Percentiles rank a stretch among this genome's conserved stretches.
Conservation (phyloP, 805 yeast genomes). For the Lachancea mirantina region DNA sequence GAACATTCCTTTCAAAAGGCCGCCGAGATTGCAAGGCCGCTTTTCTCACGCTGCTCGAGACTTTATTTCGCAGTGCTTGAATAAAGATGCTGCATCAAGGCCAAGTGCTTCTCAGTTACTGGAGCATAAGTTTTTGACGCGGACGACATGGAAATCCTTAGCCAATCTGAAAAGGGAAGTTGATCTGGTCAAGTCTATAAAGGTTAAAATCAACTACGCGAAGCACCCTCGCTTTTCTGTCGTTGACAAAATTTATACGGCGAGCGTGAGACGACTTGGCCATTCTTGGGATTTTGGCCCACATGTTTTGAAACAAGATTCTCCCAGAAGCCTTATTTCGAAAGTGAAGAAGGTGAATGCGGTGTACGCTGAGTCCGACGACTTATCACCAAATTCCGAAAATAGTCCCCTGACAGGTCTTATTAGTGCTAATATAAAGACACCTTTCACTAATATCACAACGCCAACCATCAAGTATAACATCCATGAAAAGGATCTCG, state of each 20-base stretch:
- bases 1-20: constrained; percentile 31
- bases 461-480: constrained; percentile 7
- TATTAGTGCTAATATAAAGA: constrained; percentile 4
- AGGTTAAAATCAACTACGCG: constrained; percentile 16
- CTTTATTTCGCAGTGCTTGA: constrained; percentile 59
- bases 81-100: constrained; percentile 57
- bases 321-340: not conserved
- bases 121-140: constrained; percentile 44
- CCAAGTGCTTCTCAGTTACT: constrained; percentile 55
- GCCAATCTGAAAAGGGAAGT: constrained; percentile 37
- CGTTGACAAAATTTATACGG: constrained; percentile 24
- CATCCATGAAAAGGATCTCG: constrained; percentile 6
- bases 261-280: constrained; percentile 10
- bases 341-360: constrained; percentile 1
- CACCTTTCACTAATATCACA: constrained; percentile 8
- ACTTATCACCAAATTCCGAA: constrained; percentile 5
- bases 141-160: constrained; percentile 26
- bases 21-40: constrained; percentile 28
- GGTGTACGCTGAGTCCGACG: too few relatives aligned
- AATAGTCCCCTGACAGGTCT: constrained; percentile 8
- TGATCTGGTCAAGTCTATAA: constrained; percentile 29
- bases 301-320: not conserved
- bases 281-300: constrained; percentile 7
- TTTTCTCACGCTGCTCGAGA: constrained; percentile 34
- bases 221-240: constrained; percentile 36